Conservation (phyloP, 23 red algal genomes). For the Agarophyton chilense region DNA sequence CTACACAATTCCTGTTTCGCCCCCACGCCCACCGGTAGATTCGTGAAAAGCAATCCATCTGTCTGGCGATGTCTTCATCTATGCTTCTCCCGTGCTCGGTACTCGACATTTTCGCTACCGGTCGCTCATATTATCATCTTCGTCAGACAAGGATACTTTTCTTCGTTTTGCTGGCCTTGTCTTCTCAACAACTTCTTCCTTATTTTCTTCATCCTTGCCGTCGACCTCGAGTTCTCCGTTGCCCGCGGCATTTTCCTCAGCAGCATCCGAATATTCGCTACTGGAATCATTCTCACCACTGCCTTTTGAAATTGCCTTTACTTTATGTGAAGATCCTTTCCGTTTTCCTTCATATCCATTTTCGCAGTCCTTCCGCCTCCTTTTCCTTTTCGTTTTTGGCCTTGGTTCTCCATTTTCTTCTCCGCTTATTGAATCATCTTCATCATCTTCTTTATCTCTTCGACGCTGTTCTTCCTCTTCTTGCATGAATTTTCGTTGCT, state of each 20-base stretch:
- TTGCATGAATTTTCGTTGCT: conserved; percentile 32
- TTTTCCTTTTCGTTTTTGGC: background rate
- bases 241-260: background rate
- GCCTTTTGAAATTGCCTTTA: conserved; percentile 8
- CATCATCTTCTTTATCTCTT: conserved; percentile 28
- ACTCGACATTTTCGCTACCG: background rate
- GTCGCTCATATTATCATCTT: conserved; percentile 24
- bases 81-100: background rate
- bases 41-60: background rate
- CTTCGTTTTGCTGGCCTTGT: conserved; percentile 36
- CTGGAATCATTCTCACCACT: background rate
- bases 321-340: conserved; percentile 2
- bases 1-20: background rate
- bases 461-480: conserved; percentile 34
- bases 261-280: conserved; percentile 15
- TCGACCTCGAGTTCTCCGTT: background rate
- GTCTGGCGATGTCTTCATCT: background rate
- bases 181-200: background rate
- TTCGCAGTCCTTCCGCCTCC: conserved; percentile 13
- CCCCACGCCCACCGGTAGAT: background rate
- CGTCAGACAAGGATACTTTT: conserved; percentile 15
- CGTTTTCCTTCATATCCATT: background rate
- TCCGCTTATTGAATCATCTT: conserved; percentile 25
- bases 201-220: background rate
- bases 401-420: conserved; percentile 35